A percentile compares a stretch with the other conserved stretches of the same genome.
Evolutionary conservation across 1,284 basidiomycete genomes (phyloP).

Genomic region (Mycena citricolor): DNA sequence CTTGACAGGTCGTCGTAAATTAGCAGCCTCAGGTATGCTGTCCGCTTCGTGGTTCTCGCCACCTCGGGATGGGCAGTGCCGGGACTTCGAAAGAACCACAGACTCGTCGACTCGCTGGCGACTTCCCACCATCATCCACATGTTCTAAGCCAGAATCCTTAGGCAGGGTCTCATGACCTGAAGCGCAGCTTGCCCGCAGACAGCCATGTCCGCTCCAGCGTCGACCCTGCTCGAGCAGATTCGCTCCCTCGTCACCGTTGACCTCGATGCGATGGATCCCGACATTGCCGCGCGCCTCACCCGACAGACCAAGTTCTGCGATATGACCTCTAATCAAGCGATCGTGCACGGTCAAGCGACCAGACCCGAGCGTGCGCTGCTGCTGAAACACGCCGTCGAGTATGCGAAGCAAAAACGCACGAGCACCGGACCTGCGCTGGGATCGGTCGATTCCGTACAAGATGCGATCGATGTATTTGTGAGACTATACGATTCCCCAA

Average conservation of each 20-base stretch:
- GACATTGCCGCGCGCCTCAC: slow-evolving; percentile 40
- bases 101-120: too few species aligned
- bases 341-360: slow-evolving; percentile 41
- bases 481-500: slow-evolving; percentile 17
- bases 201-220: slow-evolving; percentile 18
- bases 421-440: slow-evolving; percentile 26
- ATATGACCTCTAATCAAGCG: slow-evolving; percentile 56
- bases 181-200: not conserved
- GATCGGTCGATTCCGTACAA: slow-evolving; percentile 28
- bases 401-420: slow-evolving; percentile 29
- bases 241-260: slow-evolving; percentile 37
- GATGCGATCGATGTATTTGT: slow-evolving; percentile 45
- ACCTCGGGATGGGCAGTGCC: not conserved
- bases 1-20: too few species aligned
- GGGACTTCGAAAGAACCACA: too few species aligned
- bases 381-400: slow-evolving; percentile 38
- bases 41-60: not conserved
- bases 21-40: too few species aligned
- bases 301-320: slow-evolving; percentile 35
- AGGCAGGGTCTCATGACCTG: too few species aligned
- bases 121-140: too few species aligned
- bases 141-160: too few species aligned
- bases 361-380: slow-evolving; percentile 32
- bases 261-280: slow-evolving; percentile 54
- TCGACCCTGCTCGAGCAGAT: slow-evolving; percentile 39